phyloP scores from a whole-genome alignment of 495 filamentous ascomycete species.

The Aspergillus olivimuriae region DNA sequence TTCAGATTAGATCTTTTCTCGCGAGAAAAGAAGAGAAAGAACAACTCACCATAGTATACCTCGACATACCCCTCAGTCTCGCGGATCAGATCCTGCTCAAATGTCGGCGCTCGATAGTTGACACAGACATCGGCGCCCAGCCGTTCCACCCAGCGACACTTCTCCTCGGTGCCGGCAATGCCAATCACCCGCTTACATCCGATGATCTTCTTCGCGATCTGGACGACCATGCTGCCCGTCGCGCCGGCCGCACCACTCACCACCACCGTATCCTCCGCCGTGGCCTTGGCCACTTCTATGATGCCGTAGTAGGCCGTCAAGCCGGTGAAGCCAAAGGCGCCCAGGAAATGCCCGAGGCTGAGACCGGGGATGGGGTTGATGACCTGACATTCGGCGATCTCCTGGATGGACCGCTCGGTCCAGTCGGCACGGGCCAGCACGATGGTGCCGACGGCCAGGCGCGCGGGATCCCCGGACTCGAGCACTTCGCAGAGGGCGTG shows the following conservation, averaged over 20 bases:
- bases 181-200: slow-evolving; percentile 48
- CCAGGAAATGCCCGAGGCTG: slow-evolving; percentile 41
- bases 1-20: not conserved
- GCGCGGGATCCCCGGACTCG: slow-evolving; percentile 23
- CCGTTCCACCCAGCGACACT: slow-evolving; percentile 55
- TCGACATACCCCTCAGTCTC: slow-evolving; percentile 60
- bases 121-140: slow-evolving; percentile 61
- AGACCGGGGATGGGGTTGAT: slow-evolving; percentile 28
- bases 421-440: slow-evolving; percentile 38
- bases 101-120: slow-evolving; percentile 58
- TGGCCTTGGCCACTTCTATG: slow-evolving; percentile 31
- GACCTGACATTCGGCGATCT: slow-evolving; percentile 25
- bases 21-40: not conserved
- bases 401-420: slow-evolving; percentile 44
- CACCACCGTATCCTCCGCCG: slow-evolving; percentile 36
- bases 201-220: slow-evolving; percentile 50
- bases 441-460: slow-evolving; percentile 26
- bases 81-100: slow-evolving; percentile 48
- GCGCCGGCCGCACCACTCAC: slow-evolving; percentile 45
- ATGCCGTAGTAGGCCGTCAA: slow-evolving; percentile 49
- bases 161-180: slow-evolving; percentile 60
- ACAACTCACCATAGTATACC: slow-evolving; percentile 45
- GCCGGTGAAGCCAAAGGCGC: slow-evolving; percentile 43
- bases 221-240: slow-evolving; percentile 40
- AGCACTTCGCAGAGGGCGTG: slow-evolving; percentile 41